Base-by-base conservation (phyloP, 1,284 basidiomycete species). In the Megacollybia platyphylla region DNA sequence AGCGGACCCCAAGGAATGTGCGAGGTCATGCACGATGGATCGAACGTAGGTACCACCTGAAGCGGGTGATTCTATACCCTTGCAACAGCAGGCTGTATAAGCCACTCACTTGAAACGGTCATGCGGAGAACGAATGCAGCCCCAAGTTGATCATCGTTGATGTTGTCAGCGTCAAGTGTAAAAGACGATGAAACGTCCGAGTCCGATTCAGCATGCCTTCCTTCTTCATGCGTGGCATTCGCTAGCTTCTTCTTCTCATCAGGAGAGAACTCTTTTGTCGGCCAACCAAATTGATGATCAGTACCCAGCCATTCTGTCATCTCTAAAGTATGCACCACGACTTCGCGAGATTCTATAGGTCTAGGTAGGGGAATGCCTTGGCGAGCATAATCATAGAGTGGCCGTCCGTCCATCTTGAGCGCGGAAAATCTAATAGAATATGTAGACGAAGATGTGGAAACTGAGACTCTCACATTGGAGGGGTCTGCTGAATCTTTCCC, bases 381-480 rank as follows among this genome's bases (percentile, higher is more conserved):
- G 3, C 96, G 78, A 9, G 96, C 96, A 57, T 98, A 99, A 55
- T 98, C 94, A 59, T 98, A 93, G 26, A 98, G 61, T 1, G 90
- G 87, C 61, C 79, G 92, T 2, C 96, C 96, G 53, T 98, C 92
- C 89, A 98, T 98, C 61, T 97, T 94, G 35, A 98, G 68, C 0
- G 96, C 96, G 8, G 94, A 98, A 63, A 94, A 99, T 58, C 92
- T 97, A 46, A 29, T 45, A 28, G 42, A 20, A 44, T 9, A 44
- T 27, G 45, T 37, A 51, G 44, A 43, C 32, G 40, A 48, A 43
- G 48, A 20, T 42, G 45, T 40, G 13, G 45, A 39, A 10, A 47
- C 31, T 44, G 44, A 36, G 42, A 13, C 11, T 63, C 85, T 48
- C 52, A 93, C 92, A 97, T 86, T 4, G 92, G 92, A 7, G 92